Evolutionary conservation across 495 filamentous ascomycete species (phyloP), one percentile per base, ranked within the genome.

Genomic region (Cetradonia linearis): DNA sequence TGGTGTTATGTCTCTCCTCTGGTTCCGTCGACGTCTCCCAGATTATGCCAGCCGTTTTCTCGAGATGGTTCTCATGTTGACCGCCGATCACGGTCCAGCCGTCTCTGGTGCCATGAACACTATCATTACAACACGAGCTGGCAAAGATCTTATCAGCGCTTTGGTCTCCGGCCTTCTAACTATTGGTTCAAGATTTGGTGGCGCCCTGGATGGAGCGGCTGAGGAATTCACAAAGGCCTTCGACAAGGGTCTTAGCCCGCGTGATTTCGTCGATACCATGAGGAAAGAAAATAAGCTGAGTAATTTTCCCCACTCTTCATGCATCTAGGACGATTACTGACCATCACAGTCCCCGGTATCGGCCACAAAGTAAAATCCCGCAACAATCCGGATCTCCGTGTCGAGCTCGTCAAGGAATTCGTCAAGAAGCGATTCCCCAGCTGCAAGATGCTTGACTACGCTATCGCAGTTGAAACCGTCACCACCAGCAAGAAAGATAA

Each of bases 31-130:
- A 74, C 89, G 93, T 70, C 88, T 98, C 53, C 93, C 93, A 64
- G 79, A 87, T 67, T 96, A 95, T 70, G 94, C 93, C 67, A 89
- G 89, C 80, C 94, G 93, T 79, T 98, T 98, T 84, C 77, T 98
- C 65, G 93, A 98, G 82, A 98, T 98, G 93, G 94, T 98, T 66
- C 91, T 98, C 73, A 98, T 98, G 93, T 83, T 98, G 71, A 98
- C 93, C 68, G 93, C 93, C 67, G 93, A 98, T 71, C 93, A 98
- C 83, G 93, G 93, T 76, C 93, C 93, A 47, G 93, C 93, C 69
- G 93, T 98, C 63, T 98, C 93, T 65, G 93, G 93, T 78, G 93
- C 93, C 68, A 98, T 98, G 93, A 98, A 98, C 85, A 98, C 93
- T 64, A 98, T 98, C 76, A 97, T 98, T 74, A 98, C 93, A 58